Base-by-base conservation (phyloP, 331 rosid genomes). In the Rosa hybrid region DNA sequence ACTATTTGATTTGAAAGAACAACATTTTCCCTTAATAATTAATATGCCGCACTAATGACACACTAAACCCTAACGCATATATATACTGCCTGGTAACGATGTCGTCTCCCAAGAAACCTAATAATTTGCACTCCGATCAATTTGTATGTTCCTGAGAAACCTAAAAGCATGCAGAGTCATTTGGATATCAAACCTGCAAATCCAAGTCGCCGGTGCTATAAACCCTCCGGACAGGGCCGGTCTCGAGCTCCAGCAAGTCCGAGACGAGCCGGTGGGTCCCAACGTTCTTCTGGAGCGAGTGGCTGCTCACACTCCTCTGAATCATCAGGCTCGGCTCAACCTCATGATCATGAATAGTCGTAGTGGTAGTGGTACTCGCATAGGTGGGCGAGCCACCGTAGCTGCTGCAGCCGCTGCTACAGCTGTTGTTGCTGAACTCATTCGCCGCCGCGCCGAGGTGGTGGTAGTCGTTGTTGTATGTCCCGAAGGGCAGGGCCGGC, bases 191-290 rank as follows among this genome's bases (percentile, higher is more conserved):
- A 62, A 91, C 97, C 88, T 90, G 98, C 53, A 91, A 79, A 72
- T 89, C 94, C 53, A 91, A 75, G 72, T 90, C 94, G 4, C 88
- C 97, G 12, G 94, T 70, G 49, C 97, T 91, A 84, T 76, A 86
- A 68, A 84, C 97, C 86, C 91, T 87, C 65, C 96, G 75, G 1
- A 88, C 82, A 0, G 87, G 88, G 76, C 77, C 39, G 42, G 83
- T 34, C 1, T 89, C 81, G 7, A 83, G 74, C 62, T 88, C 85
- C 13, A 90, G 38, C 20, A 90, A 72, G 62, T 87, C 83, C 4
- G 90, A 81, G 25, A 86, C 34, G 8, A 86, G 81, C n/a, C 86
- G 90, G 83, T 77, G 92, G 77, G 82, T 72, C 54, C 86, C 65
- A 5, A 67, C 82, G 75, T 77, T 79, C 65, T 79, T 87, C 20